Base-by-base conservation (phyloP, 768 basidiomycete species). In the Multifurca ochricompacta region DNA sequence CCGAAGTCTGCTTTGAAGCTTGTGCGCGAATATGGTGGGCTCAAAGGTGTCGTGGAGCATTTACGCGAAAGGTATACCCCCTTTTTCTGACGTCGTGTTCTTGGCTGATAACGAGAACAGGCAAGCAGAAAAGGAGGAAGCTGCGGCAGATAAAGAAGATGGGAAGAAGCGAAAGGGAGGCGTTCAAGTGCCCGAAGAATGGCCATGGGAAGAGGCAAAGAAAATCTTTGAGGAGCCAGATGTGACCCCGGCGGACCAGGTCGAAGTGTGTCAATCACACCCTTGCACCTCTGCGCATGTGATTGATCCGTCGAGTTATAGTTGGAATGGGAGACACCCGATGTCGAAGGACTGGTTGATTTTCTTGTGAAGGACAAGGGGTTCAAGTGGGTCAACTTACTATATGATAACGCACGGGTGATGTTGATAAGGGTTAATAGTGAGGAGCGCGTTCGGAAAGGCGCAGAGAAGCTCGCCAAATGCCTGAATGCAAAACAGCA, bases 151-250 rank as follows among this genome's bases (percentile, higher is more conserved):
- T 6, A 71, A 70, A 19, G 75, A 73, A 8, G 66, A 63, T 56
- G 78, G 80, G 45, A 84, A 84, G 68, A 83, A 81, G 59, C 84
- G 81, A 62, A 89, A 85, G 44, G 91, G 88, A 6, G 83, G 82
- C 0, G 73, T 93, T 46, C 73, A 77, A 18, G 77, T 97, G 34
- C 95, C 96, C 0, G 93, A 93, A 41, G 84, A 95, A 55, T 99
- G 95, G 95, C 91, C 91, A 44, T 98, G 91, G 90, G 83, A 94
- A 67, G 86, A 92, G 59, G 96, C 96, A 34, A 93, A 93, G 70
- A 78, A 83, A 66, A 65, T 99, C 23, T 99, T 99, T 64, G 70
- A 85, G 69, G 81, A 85, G 47, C 96, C 96, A 2, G 91, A 96
- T 56, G 95, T 99, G 19, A 73, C 82, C 7, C 87, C 91, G 23